A percentile compares a stretch with the other conserved stretches of the same genome.
phyloP scores from a whole-genome alignment of 495 filamentous ascomycete genomes.

The Articulospora tetracladia region DNA sequence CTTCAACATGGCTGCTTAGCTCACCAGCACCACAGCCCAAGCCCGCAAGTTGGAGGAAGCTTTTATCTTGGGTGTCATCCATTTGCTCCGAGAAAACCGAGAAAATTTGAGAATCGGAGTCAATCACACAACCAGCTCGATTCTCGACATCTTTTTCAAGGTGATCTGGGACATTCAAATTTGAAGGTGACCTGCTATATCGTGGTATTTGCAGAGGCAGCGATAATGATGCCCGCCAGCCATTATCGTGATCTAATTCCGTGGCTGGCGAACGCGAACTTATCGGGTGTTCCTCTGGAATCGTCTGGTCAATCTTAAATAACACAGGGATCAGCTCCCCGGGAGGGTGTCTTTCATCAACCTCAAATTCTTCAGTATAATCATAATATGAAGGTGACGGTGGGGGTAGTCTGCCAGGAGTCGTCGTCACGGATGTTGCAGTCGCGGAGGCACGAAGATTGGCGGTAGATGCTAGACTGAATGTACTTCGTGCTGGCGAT shows the following conservation, averaged over 20 bases:
- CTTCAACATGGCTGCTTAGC: slow-evolving; percentile 20
- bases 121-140: neutral
- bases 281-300: slow-evolving; percentile 21
- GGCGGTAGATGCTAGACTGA: slow-evolving; percentile 21
- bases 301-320: slow-evolving; percentile 31
- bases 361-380: slow-evolving; percentile 48
- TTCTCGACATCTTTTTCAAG: neutral
- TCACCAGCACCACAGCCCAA: slow-evolving; percentile 13
- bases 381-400: slow-evolving; percentile 43
- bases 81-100: neutral
- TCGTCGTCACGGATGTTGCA: slow-evolving; percentile 15
- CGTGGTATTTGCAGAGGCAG: neutral
- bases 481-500: slow-evolving; percentile 22
- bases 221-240: neutral
- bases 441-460: slow-evolving; percentile 8
- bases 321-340: slow-evolving; percentile 19
- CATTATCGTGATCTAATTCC: neutral
- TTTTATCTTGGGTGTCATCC: neutral
- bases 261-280: slow-evolving; percentile 21
- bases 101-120: neutral
- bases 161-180: neutral
- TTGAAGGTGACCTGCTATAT: neutral
- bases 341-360: slow-evolving; percentile 20
- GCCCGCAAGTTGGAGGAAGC: slow-evolving; percentile 4
- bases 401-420: slow-evolving; percentile 15